These are phyloP conservation scores for Alternaria panax DNA, from an alignment of 2,329 filamentous ascomycete species.

Conservation along the genomic window DNA sequence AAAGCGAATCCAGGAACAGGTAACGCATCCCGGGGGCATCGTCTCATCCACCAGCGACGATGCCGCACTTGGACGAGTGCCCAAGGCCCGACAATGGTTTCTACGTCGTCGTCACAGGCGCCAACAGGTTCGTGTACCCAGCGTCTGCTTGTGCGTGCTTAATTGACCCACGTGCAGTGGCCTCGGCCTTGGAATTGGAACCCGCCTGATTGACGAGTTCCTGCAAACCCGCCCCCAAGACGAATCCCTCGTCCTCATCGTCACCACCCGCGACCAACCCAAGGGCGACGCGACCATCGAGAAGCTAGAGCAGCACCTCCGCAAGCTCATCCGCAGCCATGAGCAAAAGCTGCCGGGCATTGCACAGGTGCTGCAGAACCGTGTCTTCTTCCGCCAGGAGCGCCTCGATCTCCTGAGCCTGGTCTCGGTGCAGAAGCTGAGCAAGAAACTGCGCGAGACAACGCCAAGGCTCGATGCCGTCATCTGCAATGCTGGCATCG, in stretches of 20 bases:
- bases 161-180: slow-evolving; percentile 67
- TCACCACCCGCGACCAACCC: slow-evolving; percentile 77
- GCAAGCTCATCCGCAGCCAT: slow-evolving; percentile 52
- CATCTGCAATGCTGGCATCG: slow-evolving; percentile 87
- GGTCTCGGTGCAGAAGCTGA: slow-evolving; percentile 62
- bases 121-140: slow-evolving; percentile 72
- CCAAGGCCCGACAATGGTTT: slow-evolving; percentile 47
- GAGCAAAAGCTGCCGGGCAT: slow-evolving; percentile 49
- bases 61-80: slow-evolving; percentile 30
- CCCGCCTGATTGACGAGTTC: slow-evolving; percentile 90
- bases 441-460: slow-evolving; percentile 59
- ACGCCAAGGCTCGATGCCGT: slow-evolving; percentile 79
- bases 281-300: slow-evolving; percentile 78
- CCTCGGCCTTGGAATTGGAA: slow-evolving; percentile 82
- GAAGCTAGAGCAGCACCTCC: slow-evolving; percentile 69
- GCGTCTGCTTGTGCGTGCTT: background rate
- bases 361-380: slow-evolving; percentile 50
- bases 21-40: background rate
- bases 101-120: slow-evolving; percentile 78
- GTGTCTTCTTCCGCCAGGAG: slow-evolving; percentile 63
- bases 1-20: slow-evolving; percentile 24
- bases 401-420: slow-evolving; percentile 65
- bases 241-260: slow-evolving; percentile 78
- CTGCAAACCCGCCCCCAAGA: slow-evolving; percentile 70
- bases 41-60: slow-evolving; percentile 11